Evolutionary conservation across 1,139 yeast species (phyloP).

Genomic region (Hyphopichia wangnamkhiaoensis): DNA sequence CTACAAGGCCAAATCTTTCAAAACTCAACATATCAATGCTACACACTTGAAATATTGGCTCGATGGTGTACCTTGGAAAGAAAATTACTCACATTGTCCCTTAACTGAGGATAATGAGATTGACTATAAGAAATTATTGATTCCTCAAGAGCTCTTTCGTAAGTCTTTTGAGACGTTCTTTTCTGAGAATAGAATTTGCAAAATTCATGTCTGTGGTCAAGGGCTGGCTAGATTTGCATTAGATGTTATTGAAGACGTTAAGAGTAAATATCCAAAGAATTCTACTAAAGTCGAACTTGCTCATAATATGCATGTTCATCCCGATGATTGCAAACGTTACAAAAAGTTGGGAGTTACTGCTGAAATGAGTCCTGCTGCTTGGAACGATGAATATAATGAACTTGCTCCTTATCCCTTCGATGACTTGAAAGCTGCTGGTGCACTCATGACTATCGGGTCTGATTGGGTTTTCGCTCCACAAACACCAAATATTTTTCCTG

Average conservation of each 20-base stretch:
- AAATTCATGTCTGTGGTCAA: constrained; percentile 22
- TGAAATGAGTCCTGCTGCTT: constrained; percentile 23
- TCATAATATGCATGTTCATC: constrained; percentile 23
- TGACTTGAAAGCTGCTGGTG: constrained; percentile 18
- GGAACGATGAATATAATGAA: constrained; percentile 22
- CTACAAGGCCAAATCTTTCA: constrained; percentile 18
- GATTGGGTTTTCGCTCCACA: constrained; percentile 26
- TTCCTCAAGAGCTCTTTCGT: constrained; percentile 21
- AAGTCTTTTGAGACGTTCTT: constrained; percentile 19
- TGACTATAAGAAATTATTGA: constrained; percentile 17
- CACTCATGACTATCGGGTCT: constrained; percentile 21
- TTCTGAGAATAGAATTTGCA: constrained; percentile 20
- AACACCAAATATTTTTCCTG: constrained; percentile 23
- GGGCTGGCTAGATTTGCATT: constrained; percentile 22
- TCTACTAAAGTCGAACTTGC: constrained; percentile 23
- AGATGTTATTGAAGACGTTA: constrained; percentile 20
- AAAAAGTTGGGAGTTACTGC: constrained; percentile 19
- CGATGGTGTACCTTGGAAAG: constrained; percentile 24
- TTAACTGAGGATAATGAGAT: constrained; percentile 17
- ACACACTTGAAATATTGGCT: constrained; percentile 21
- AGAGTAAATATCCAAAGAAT: constrained; percentile 17
- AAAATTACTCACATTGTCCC: constrained; percentile 19
- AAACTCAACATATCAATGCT: constrained; percentile 21
- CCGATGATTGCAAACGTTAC: constrained; percentile 18
- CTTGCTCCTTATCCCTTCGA: constrained; percentile 26